Conservation (phyloP, 768 basidiomycete genomes). For the Krasilnikovozyma curviuscula region DNA sequence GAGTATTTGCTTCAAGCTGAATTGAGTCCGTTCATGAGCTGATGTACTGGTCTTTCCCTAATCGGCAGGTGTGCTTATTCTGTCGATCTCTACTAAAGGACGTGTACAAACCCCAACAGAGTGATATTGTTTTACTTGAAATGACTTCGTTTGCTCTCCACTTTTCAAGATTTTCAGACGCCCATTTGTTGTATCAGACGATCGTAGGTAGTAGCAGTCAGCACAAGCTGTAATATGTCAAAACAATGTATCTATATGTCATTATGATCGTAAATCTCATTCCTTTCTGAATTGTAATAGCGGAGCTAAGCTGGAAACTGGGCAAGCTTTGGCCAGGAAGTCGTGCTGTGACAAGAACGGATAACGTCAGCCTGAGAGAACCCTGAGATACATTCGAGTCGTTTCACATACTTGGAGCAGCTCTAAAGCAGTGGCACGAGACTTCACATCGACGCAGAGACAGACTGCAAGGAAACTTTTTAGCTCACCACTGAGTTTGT, state of each 20-base stretch:
- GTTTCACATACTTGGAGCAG: constrained; percentile 53
- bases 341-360: constrained; percentile 46
- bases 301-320: constrained; percentile 60
- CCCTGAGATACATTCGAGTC: background rate
- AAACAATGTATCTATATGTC: background rate
- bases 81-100: too few relatives aligned
- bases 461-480: constrained; percentile 97
- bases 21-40: too few relatives aligned
- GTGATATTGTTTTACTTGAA: too few relatives aligned
- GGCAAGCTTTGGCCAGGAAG: constrained; percentile 77
- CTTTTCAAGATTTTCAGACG: constrained; percentile 1
- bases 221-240: too few relatives aligned
- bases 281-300: constrained; percentile 38
- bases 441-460: constrained; percentile 86
- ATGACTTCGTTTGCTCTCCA: constrained; percentile 1
- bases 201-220: background rate
- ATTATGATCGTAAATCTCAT: background rate
- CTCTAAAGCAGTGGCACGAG: constrained; percentile 64
- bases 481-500: constrained; percentile 71
- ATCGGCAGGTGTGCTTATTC: too few relatives aligned
- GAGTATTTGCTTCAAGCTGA: too few relatives aligned
- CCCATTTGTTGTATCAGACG: background rate
- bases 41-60: too few relatives aligned
- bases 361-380: background rate
- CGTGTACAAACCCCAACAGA: too few relatives aligned